These are phyloP conservation scores for Anacardium occidentale DNA, from an alignment of 345 rosid species.

Conservation along the genomic window DNA sequence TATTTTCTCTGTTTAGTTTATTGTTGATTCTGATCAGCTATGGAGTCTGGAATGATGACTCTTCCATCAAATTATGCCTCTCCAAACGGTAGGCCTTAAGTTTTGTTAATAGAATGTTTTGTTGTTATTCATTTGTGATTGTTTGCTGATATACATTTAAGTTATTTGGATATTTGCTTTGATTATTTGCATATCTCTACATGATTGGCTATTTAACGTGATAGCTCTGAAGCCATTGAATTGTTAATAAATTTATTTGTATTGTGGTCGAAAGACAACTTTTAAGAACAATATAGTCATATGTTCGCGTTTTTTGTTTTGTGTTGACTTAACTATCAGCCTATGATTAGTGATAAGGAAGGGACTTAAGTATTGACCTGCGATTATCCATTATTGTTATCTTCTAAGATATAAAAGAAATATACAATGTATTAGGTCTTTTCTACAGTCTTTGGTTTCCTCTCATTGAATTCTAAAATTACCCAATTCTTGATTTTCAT, in stretches of 20 bases:
- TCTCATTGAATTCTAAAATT: background rate
- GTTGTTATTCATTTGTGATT: background rate
- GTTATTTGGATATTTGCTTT: background rate
- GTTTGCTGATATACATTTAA: background rate
- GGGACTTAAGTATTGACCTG: background rate
- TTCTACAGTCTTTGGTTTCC: background rate
- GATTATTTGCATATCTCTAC: background rate
- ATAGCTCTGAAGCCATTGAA: background rate
- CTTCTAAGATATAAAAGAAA: background rate
- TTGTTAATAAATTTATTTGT: background rate
- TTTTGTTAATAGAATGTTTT: background rate
- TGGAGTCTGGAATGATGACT: slow-evolving; percentile 17
- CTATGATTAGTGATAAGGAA: background rate
- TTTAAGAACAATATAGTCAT: background rate
- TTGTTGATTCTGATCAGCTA: background rate
- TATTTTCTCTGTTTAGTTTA: background rate
- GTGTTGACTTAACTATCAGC: background rate
- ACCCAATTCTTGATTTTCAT: background rate
- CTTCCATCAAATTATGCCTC: slow-evolving; percentile 8
- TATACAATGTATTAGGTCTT: background rate
- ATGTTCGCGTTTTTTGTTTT: background rate
- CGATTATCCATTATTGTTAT: background rate
- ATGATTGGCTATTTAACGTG: background rate
- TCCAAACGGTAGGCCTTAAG: slow-evolving; percentile 2
- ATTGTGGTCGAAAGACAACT: no score